phyloP scores from a whole-genome alignment of 139 green algal genomes.

The Chlamydomonas sp. region DNA sequence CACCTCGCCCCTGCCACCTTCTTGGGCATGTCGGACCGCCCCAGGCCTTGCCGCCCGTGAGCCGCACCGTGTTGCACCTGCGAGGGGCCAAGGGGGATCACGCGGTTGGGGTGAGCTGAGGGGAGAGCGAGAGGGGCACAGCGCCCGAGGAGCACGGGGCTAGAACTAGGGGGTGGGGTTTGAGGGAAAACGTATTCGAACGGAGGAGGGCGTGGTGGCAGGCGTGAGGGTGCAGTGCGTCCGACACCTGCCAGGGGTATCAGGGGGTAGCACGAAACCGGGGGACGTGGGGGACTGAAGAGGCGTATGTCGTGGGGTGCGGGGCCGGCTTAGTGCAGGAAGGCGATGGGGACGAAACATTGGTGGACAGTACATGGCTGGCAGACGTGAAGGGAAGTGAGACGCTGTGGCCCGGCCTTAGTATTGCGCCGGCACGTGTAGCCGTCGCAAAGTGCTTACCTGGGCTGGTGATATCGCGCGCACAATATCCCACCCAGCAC shows the following conservation, averaged over 20 bases:
- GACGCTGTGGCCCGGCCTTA: neutral
- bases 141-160: neutral
- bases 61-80: constrained; percentile 69
- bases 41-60: constrained; percentile 80
- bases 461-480: constrained; percentile 23
- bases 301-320: no score
- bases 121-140: neutral
- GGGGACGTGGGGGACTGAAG: no score
- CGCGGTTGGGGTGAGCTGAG: neutral
- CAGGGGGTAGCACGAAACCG: no score
- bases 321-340: no score
- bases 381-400: no score
- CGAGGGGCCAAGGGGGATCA: neutral
- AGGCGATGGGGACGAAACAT: no score
- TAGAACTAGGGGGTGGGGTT: no score
- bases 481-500: constrained; percentile 29
- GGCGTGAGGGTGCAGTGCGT: no score
- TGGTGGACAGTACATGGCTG: no score
- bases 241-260: no score
- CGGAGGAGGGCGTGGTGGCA: no score
- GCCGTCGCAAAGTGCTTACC: constrained; percentile 18
- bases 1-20: constrained; percentile 86
- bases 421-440: neutral
- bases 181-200: no score
- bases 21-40: constrained; percentile 73